Base-by-base conservation (phyloP, 345 rosid genomes). In the Populus simonii region DNA sequence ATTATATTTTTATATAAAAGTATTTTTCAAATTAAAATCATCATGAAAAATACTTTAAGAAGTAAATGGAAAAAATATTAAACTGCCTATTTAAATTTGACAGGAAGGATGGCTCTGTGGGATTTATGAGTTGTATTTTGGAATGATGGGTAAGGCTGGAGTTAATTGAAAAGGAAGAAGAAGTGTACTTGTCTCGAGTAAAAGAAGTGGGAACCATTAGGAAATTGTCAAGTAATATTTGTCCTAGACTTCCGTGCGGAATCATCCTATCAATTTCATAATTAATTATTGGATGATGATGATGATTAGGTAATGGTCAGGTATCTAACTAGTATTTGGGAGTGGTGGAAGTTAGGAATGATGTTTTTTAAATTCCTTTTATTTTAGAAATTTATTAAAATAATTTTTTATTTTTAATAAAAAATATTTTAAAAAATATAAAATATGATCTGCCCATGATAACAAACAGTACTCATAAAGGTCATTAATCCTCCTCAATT, bases 401-500 rank as follows among this genome's bases (percentile, higher is more conserved):
- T 29, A 31, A 0, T 2, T 31, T 31, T 31, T 31, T 31, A 31
- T 31, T 31, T 2, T 31, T 31, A 31, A 31, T 31, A 31, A 31
- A 0, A 33, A 33, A 4, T 33, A 33, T 41, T 36, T 36, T 41
- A 41, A 41, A 41, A 2, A 41, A 41, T 8, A 38, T 8, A 39
- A 2, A 41, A 4, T 33, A 33, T 4, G 0, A 5, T 4, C 5
- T 0, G 5, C 4, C 33, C 41, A 2, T 0, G 3, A 41, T 10
- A 41, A 41, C 13, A 41, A 9, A 9, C 45, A 41, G 3, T 41
- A 41, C 12, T 41, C 0, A 41, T 41, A 41, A 9, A 41, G 12
- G 45, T 9, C 11, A 41, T 41, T 41, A 33, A 33, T 33, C 6
- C 36, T 33, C 6, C 36, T 39, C 1, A 39, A 2, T 1, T 8